Base-by-base conservation (phyloP, 306 rosid genomes). In the Parietaria judaica region DNA sequence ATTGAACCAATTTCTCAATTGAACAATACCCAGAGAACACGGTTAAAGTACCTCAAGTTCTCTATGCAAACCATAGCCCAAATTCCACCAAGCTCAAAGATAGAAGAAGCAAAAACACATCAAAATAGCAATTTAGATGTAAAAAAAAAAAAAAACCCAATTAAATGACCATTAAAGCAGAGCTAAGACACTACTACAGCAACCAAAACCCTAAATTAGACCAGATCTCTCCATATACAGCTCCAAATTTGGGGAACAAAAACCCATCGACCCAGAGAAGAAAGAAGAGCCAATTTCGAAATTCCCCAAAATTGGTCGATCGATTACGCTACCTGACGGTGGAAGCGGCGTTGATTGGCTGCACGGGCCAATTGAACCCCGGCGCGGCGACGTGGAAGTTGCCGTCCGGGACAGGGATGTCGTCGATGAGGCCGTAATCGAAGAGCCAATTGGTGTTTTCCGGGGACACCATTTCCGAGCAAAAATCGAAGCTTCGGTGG, bases 391-490 rank as follows among this genome's bases (percentile, higher is more conserved):
- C 76, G 9, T 79, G 56, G 71, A 87, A 91, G 81, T 64, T 75
- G 11, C 61, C 79, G 44, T 79, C 95, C 1, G 85, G 72, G 48
- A 78, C 92, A 53, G 95, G 65, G 34, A 80, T 76, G n/a, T 86
- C 95, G 58, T 92, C 99, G 58, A 92, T 82, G 68, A 92, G 67
- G 14, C 64, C 78, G 47, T 84, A 92, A 70, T 92, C 96, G 74
- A 66, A 84, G 41, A 88, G 74, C 99, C 99, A 92, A 65, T 86
- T 86, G 80, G 80, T 70, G 73, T 72, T 92, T 86, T 92, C 99
- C 59, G 96, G 90, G 61, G 95, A 80, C 58, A 76, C 96, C 99
- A 92, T 94, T 68, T 72, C 4, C n/a, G 60, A 43, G 48, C 54
- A 83, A 81, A 71, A 63, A 38, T 53, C 51, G 16, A 17, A 47